Evolutionary conservation across 73 alveolate species (phyloP), one percentile per base, ranked within the genome.

Genomic region (Halteria grandinella): DNA sequence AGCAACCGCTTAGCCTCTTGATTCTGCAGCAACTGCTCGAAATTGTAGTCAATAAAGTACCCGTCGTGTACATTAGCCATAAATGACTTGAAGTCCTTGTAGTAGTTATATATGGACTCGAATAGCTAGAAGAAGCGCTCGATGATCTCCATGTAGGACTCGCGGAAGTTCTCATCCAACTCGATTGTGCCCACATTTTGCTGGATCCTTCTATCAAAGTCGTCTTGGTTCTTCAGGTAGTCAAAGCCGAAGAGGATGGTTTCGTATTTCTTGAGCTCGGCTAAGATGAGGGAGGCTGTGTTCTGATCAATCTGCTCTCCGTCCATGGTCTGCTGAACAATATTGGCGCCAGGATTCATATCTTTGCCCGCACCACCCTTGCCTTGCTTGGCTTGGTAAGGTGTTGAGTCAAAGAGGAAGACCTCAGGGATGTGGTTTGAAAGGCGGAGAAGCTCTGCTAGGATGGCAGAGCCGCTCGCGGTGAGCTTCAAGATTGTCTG

Each of bases 111-210:
- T 29, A 96, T 94, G 79, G 97, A 84, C 39, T 95, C 93, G 82
- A 93, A 96, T 28, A 93, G 91, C 29, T 93, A 83, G 79, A 63
- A 96, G 85, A 96, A 96, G 62, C 99, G 75, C 70, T 96, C 98
- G 41, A 96, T 86, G 58, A 96, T 83, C 34, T 95, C 98, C 63
- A 96, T 86, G 70, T 96, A 87, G 49, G 94, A 78, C 78, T 89
- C 95, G 55, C 97, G 86, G 71, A 96, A 96, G 71, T 83, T 92
- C 75, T 96, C 99, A 81, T 96, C 99, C 60, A 93, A 86, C 55
- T 96, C 99, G 50, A 93, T 88, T 37, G 91, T 74, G 14, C 86
- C 97, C 49, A 88, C 95, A 64, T 89, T 90, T 58, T 88, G 41
- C 60, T 94, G 85, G 62, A 96, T 92, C 70, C 80, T 86, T 34